phyloP scores from a whole-genome alignment of 1,139 yeast species.

The Lodderomyces metapsilosis region DNA sequence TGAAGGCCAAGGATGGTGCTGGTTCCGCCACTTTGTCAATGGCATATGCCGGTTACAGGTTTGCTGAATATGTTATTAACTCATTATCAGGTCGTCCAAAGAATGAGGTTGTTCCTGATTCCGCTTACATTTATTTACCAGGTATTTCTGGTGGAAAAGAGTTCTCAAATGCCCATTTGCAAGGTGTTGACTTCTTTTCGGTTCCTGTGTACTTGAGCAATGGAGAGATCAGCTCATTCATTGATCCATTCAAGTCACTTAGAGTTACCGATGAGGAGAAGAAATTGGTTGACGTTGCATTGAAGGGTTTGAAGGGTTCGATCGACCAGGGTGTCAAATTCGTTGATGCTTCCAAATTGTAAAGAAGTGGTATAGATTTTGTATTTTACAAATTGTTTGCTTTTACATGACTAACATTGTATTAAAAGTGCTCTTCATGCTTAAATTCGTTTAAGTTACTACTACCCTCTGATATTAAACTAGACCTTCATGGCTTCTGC shows the following conservation, averaged over 20 bases:
- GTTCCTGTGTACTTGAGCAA: slow-evolving; percentile 57
- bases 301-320: slow-evolving; percentile 53
- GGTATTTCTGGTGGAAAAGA: slow-evolving; percentile 52
- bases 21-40: slow-evolving; percentile 78
- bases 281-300: slow-evolving; percentile 49
- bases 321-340: slow-evolving; percentile 61
- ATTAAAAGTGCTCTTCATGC: too few species aligned
- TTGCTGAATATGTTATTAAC: slow-evolving; percentile 51
- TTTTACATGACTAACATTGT: not conserved
- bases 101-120: slow-evolving; percentile 37
- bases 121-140: slow-evolving; percentile 61
- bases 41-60: slow-evolving; percentile 76
- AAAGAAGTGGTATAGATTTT: slow-evolving; percentile 7
- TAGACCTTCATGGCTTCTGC: too few species aligned
- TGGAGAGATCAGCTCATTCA: slow-evolving; percentile 48
- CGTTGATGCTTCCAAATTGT: slow-evolving; percentile 50
- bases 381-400: too few species aligned
- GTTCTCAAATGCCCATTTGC: slow-evolving; percentile 38
- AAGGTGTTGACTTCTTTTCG: slow-evolving; percentile 54
- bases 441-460: too few species aligned
- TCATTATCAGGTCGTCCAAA: slow-evolving; percentile 34
- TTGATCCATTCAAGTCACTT: slow-evolving; percentile 42
- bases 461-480: too few species aligned
- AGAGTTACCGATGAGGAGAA: slow-evolving; percentile 42
- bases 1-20: slow-evolving; percentile 71